These are phyloP conservation scores for Neoascochyta sp. DNA, from an alignment of 2,329 filamentous ascomycete genomes.

Conservation along the genomic window DNA sequence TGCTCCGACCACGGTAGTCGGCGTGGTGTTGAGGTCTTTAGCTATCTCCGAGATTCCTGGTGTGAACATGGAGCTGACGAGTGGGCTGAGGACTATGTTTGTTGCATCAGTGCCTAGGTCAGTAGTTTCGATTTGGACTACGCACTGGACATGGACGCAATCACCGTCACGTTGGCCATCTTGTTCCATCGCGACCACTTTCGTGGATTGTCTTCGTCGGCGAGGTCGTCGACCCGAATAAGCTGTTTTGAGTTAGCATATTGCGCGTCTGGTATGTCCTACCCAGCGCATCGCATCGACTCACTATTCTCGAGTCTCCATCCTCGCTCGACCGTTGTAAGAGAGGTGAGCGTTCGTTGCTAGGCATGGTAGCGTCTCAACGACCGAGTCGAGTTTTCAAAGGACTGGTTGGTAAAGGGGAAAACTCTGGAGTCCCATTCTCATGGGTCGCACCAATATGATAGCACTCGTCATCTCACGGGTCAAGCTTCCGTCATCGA, in stretches of 20 bases:
- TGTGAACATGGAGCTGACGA: constrained; percentile 52
- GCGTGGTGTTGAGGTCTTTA: constrained; percentile 42
- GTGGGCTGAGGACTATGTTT: constrained; percentile 42
- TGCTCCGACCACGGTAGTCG: constrained; percentile 46
- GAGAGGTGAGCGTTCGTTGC: no score
- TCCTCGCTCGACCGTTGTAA: no score
- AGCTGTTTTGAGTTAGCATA: constrained; percentile 8
- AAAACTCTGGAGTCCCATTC: no score
- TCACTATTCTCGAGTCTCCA: no score
- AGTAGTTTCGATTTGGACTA: background rate
- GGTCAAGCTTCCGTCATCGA: no score
- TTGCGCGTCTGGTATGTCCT: no score
- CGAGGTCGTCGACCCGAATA: constrained; percentile 24
- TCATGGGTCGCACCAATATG: no score
- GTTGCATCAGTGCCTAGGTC: constrained; percentile 4
- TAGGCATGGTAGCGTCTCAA: no score
- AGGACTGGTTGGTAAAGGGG: no score
- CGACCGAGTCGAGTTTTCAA: no score
- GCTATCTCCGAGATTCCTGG: constrained; percentile 51
- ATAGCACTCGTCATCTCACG: no score
- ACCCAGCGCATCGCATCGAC: no score
- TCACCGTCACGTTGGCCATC: constrained; percentile 49
- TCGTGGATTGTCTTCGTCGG: constrained; percentile 45
- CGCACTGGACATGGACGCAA: constrained; percentile 49
- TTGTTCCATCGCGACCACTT: constrained; percentile 46